These are phyloP conservation scores for Boletus pseudopeckii DNA, from an alignment of 768 basidiomycete species.

Conservation along the genomic window DNA sequence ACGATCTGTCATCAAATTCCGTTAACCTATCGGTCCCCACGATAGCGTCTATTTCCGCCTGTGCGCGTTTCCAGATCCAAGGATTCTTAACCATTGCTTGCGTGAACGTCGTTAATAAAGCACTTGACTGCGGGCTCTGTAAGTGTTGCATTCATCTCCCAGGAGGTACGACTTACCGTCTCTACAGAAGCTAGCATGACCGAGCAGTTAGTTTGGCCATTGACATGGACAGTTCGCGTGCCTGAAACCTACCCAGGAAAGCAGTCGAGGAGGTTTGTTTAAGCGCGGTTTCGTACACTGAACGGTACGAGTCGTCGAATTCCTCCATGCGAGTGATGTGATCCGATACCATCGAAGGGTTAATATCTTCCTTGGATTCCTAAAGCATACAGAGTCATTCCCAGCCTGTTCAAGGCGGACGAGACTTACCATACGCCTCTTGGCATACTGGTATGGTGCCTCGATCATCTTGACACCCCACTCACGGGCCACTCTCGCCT, in stretches of 20 bases:
- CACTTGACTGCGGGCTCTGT: constrained; percentile 1
- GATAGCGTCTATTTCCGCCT: constrained; percentile 8
- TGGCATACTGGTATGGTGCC: constrained; percentile 12
- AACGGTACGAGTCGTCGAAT: not conserved
- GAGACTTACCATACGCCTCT: constrained; percentile 7
- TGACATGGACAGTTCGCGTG: no score
- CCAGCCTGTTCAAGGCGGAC: not conserved
- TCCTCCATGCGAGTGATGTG: constrained; percentile 11
- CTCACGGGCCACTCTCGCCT: constrained; percentile 9
- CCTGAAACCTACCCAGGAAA: constrained; percentile 9
- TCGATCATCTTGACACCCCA: constrained; percentile 10
- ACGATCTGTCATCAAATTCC: constrained; percentile 4
- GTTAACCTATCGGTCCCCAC: constrained; percentile 7
- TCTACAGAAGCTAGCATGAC: constrained; percentile 11
- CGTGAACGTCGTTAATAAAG: constrained; percentile 1
- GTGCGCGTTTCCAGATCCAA: constrained; percentile 5
- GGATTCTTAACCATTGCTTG: constrained; percentile 16
- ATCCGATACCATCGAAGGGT: constrained; percentile 14
- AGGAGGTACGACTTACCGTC: constrained; percentile 5
- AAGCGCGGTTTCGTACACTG: constrained; percentile 14
- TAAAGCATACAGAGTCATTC: not conserved
- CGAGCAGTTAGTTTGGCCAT: not conserved
- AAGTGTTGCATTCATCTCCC: not conserved
- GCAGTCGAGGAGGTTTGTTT: constrained; percentile 15
- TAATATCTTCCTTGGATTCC: constrained; percentile 5